phyloP scores from a whole-genome alignment of 192 early-diverging fungal genomes.

The Coemansia sp. region DNA sequence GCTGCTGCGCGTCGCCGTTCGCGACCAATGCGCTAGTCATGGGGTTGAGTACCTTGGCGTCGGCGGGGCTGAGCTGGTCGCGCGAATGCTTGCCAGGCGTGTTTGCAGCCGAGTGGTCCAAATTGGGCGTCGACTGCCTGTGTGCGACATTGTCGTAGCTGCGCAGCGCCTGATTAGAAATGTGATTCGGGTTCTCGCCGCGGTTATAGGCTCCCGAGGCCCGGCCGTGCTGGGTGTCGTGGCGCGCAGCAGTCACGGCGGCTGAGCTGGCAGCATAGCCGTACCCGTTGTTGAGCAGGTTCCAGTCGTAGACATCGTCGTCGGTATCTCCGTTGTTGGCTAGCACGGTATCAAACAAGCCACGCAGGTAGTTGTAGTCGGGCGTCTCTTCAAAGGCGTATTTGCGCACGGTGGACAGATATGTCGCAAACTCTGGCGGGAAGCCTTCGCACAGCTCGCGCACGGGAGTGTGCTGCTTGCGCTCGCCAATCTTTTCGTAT shows the following conservation, averaged over 20 bases:
- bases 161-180: conserved; percentile 18
- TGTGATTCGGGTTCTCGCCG: conserved; percentile 43
- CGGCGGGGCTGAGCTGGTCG: conserved; percentile 3
- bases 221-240: neutral
- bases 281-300: conserved; percentile 42
- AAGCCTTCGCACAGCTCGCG: conserved; percentile 79
- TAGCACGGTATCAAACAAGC: conserved; percentile 82
- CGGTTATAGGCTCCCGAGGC: conserved; percentile 44
- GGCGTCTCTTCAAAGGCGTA: conserved; percentile 90
- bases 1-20: conserved; percentile 17
- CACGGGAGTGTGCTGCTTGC: conserved; percentile 83
- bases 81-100: conserved; percentile 38
- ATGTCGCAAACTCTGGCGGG: conserved; percentile 84
- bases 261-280: conserved; percentile 1
- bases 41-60: neutral
- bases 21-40: conserved; percentile 12
- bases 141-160: conserved; percentile 27
- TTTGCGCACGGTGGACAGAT: conserved; percentile 80
- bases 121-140: conserved; percentile 27
- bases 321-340: conserved; percentile 77
- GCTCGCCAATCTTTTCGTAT: conserved; percentile 92
- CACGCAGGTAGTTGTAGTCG: conserved; percentile 85
- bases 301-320: conserved; percentile 92
- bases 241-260: conserved; percentile 11
- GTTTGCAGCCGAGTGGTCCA: conserved; percentile 36